phyloP scores from a whole-genome alignment of 768 basidiomycete genomes.

The Floccularia luteovirens region DNA sequence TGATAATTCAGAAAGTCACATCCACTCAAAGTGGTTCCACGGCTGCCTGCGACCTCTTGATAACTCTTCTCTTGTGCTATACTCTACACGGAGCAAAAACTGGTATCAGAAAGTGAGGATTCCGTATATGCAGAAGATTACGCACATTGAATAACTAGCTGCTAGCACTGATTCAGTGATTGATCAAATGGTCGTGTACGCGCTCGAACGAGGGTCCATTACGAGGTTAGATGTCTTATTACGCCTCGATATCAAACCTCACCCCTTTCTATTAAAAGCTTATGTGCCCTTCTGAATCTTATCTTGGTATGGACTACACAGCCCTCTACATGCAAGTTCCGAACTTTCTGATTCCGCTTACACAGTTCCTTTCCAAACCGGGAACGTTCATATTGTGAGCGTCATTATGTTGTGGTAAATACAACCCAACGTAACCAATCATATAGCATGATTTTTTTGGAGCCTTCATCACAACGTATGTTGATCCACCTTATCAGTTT shows the following conservation, averaged over 20 bases:
- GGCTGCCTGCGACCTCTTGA: conserved; percentile 6
- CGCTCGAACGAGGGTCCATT: conserved; percentile 7
- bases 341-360: neutral
- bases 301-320: neutral
- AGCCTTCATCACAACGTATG: conserved; percentile 3
- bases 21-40: conserved; percentile 7
- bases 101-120: neutral
- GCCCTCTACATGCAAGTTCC: neutral
- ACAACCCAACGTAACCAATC: neutral
- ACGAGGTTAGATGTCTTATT: conserved; percentile 3
- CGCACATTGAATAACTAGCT: too few species aligned
- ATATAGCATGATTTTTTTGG: conserved; percentile 3
- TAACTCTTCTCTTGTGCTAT: conserved; percentile 3
- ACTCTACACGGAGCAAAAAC: neutral
- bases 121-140: too few species aligned
- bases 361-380: conserved; percentile 1
- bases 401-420: neutral
- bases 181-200: conserved; percentile 6
- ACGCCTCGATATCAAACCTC: neutral
- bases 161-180: conserved; percentile 6
- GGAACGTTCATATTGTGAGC: conserved; percentile 3
- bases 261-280: neutral
- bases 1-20: neutral
- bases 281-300: conserved; percentile 3
- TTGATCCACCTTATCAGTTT: neutral